These are phyloP conservation scores for Daldinia loculata DNA, from an alignment of 495 filamentous ascomycete genomes.

Conservation along the genomic window DNA sequence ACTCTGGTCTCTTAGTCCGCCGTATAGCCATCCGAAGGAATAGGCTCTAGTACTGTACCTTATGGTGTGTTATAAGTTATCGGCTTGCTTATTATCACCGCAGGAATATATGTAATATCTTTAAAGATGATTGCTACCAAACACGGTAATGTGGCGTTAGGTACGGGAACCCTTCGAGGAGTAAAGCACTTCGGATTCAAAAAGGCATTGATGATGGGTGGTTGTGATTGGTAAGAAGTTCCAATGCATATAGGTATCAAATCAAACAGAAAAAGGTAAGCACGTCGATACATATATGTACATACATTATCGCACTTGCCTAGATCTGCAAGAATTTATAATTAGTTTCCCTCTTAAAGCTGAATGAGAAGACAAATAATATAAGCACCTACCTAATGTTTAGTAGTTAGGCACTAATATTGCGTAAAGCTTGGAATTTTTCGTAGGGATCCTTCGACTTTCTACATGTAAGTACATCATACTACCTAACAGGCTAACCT, in stretches of 20 bases:
- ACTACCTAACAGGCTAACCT: too few species aligned
- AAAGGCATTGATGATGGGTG: not conserved
- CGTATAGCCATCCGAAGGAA: conserved; percentile 8
- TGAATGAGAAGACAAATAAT: too few species aligned
- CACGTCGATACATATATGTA: not conserved
- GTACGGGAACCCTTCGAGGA: not conserved
- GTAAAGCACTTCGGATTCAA: not conserved
- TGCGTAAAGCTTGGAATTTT: not conserved
- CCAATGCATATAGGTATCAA: not conserved
- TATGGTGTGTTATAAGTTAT: not conserved
- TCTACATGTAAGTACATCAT: too few species aligned
- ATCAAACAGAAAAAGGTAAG: not conserved
- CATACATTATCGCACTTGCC: not conserved
- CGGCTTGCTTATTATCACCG: not conserved
- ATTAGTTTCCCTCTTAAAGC: too few species aligned
- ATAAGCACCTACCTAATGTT: too few species aligned
- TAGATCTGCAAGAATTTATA: too few species aligned
- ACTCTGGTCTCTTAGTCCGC: not conserved
- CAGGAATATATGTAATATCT: not conserved
- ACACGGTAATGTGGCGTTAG: conserved; percentile 23
- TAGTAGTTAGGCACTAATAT: not conserved
- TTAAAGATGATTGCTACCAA: conserved; percentile 6
- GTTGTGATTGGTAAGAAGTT: not conserved
- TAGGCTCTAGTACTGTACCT: not conserved
- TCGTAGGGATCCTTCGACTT: not conserved